Base-by-base conservation (phyloP, 2,329 filamentous ascomycete species). In the Aspergillus sojae region DNA sequence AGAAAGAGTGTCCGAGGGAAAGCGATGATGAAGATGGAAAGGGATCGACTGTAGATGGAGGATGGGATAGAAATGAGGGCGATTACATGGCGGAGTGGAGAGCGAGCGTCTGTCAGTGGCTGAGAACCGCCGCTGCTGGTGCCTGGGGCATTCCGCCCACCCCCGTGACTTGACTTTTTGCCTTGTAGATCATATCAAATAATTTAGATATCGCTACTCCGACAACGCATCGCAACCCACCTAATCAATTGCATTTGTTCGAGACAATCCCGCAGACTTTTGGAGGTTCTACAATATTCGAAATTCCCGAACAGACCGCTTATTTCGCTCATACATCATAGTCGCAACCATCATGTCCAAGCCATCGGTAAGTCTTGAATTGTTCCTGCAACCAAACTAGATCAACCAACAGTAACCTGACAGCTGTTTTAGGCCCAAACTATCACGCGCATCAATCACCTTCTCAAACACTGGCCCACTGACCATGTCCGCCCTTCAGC, bases 401-500 rank as follows among this genome's bases (percentile, higher is more conserved):
- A 28, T 30, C 45, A 43, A 32, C 54, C 19, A 55, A 56, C 57
- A 48, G 53, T 63, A 65, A 50, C 65, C 61, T 55, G 26, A 19
- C n/a, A 58, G 53, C 46, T 43, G 70, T 62, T 58, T 73, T 66
- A 70, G 74, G 63, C 68, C 61, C 61, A 76, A 69, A 68, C 41
- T 55, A 57, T 75, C 57, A 63, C 70, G 21, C 81, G 81, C 68
- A 74, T 82, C 65, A 68, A 74, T 14, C 77, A 78, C 60, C 72
- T 83, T 59, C 71, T 82, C 65, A 75, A 77, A 61, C 75, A 77
- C 68, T 83, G 81, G 81, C 81, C 81, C 34, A 63, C 70, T 28
- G 81, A 83, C 67, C 72, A 73, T 19, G 75, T 83, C 58, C 79
- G 81, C 32, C 81, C 81, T 19, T 72, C 78, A 64, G 75, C 78